Evolutionary conservation across 2,329 filamentous ascomycete genomes (phyloP).

Genomic region (Ceratocystis huliohia): DNA sequence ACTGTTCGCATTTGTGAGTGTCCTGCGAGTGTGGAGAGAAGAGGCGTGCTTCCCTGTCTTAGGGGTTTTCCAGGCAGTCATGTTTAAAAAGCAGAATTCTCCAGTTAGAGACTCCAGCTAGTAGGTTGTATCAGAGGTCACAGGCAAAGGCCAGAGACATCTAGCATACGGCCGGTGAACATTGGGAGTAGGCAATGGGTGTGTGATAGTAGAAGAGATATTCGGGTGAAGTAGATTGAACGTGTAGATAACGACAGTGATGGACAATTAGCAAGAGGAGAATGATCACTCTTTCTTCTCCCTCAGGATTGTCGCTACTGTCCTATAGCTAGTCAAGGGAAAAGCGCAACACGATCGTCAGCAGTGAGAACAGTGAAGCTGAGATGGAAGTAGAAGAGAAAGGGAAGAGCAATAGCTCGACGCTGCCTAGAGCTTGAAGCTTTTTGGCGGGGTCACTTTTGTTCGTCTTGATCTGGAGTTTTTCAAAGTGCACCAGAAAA

Average conservation of each 20-base stretch:
- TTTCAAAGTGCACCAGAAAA: too few relatives aligned
- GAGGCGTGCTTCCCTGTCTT: conserved; percentile 26
- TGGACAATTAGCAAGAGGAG: too few relatives aligned
- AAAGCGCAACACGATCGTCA: neutral
- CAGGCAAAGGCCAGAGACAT: conserved; percentile 5
- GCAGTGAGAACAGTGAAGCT: neutral
- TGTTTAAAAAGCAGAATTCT: neutral
- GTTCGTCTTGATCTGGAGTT: neutral
- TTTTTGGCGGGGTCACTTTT: conserved; percentile 8
- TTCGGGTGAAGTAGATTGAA: too few relatives aligned
- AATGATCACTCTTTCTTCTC: too few relatives aligned
- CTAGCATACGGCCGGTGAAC: neutral
- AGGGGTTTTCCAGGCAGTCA: conserved; percentile 44
- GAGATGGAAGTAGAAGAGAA: neutral
- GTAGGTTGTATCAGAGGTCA: neutral
- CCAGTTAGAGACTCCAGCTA: too few relatives aligned
- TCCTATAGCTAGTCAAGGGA: too few relatives aligned
- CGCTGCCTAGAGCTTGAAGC: neutral
- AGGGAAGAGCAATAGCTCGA: neutral
- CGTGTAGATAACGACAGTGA: too few relatives aligned
- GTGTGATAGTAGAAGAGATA: neutral
- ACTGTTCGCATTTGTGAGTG: neutral
- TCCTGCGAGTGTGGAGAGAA: neutral
- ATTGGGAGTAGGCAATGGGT: neutral
- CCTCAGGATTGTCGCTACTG: too few relatives aligned